These are phyloP conservation scores for Leptographium procerum DNA, from an alignment of 2,329 filamentous ascomycete species.

Conservation along the genomic window DNA sequence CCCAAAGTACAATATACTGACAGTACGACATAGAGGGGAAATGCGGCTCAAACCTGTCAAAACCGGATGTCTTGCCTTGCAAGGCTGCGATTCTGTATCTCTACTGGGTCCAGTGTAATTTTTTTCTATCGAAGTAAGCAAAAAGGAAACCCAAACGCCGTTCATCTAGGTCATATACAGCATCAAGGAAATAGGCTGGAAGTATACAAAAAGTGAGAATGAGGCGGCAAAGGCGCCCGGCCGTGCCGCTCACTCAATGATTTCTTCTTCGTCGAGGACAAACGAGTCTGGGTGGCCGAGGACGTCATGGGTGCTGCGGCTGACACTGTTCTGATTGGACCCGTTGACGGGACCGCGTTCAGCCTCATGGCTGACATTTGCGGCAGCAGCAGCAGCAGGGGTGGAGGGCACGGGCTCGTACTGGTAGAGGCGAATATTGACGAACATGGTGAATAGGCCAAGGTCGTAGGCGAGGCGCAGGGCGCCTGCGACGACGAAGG, in stretches of 20 bases:
- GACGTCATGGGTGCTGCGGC: slow-evolving; percentile 13
- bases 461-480: slow-evolving; percentile 45
- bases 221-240: background rate
- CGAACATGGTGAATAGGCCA: slow-evolving; percentile 46
- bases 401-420: slow-evolving; percentile 54
- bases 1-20: background rate
- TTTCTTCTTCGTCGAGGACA: slow-evolving; percentile 10
- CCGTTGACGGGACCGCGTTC: too few species aligned
- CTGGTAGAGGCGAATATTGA: slow-evolving; percentile 42
- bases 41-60: too few species aligned
- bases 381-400: slow-evolving; percentile 58
- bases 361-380: too few species aligned
- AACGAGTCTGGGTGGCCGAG: slow-evolving; percentile 8
- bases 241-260: background rate
- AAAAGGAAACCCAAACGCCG: background rate
- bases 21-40: too few species aligned
- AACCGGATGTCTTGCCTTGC: too few species aligned
- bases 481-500: slow-evolving; percentile 44
- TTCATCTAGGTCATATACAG: background rate
- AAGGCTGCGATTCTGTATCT: too few species aligned
- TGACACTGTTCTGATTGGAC: too few species aligned
- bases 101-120: too few species aligned
- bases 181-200: background rate
- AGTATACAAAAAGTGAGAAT: background rate
- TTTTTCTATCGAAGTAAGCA: too few species aligned